phyloP scores from a whole-genome alignment of 495 filamentous ascomycete genomes.

The Daldinia caldariorum region DNA sequence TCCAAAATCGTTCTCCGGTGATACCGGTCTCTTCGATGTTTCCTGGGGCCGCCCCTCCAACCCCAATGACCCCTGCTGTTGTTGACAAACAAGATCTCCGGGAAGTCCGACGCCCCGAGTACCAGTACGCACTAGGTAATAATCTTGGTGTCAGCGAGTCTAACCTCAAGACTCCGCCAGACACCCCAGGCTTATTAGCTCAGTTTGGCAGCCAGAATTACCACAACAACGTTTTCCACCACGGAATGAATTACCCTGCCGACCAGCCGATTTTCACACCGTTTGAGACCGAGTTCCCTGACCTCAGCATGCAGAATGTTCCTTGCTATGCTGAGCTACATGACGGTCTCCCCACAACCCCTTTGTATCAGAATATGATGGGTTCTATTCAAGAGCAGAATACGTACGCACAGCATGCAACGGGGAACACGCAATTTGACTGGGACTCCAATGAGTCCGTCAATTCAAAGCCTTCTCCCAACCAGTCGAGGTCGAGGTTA shows the following conservation, averaged over 20 bases:
- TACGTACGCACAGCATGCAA: conserved; percentile 43
- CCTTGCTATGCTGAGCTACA: conserved; percentile 52
- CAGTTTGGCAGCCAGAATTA: conserved; percentile 50
- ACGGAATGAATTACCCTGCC: conserved; percentile 47
- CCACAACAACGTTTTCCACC: conserved; percentile 36
- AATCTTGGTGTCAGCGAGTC: conserved; percentile 48
- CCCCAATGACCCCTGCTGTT: conserved; percentile 52
- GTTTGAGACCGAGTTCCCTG: conserved; percentile 57
- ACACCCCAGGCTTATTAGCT: conserved; percentile 53
- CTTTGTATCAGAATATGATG: conserved; percentile 53
- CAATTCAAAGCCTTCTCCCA: conserved; percentile 55
- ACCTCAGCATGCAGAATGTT: conserved; percentile 52
- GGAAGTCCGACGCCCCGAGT: conserved; percentile 53
- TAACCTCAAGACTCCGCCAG: conserved; percentile 57
- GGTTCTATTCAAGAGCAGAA: conserved; percentile 48
- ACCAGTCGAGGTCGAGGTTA: conserved; percentile 52
- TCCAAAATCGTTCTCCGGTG: conserved; percentile 49
- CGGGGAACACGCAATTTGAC: conserved; percentile 53
- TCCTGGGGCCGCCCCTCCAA: conserved; percentile 43
- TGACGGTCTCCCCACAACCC: conserved; percentile 55
- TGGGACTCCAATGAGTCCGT: conserved; percentile 55
- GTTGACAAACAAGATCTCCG: conserved; percentile 47
- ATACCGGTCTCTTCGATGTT: conserved; percentile 31
- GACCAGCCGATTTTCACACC: conserved; percentile 59
- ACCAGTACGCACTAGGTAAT: conserved; percentile 46